phyloP scores from a whole-genome alignment of 768 basidiomycete species.

The Ramaria sp. region DNA sequence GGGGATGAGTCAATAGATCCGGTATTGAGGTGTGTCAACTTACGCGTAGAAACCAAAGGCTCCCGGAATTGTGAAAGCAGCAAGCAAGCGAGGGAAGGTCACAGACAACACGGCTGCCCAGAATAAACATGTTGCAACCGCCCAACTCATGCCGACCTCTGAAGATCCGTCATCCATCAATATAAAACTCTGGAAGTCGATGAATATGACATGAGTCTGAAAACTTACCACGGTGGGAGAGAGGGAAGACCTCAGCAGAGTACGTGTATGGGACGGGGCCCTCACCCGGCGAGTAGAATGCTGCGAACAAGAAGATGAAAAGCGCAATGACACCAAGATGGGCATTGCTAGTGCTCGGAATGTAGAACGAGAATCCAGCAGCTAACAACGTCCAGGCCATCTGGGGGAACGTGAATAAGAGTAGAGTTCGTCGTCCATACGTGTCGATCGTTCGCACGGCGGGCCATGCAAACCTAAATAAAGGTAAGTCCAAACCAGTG shows the following conservation, averaged over 20 bases:
- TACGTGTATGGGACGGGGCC: conserved; percentile 27
- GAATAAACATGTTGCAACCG: conserved; percentile 40
- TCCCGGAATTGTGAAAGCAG: conserved; percentile 28
- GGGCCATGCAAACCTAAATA: conserved; percentile 19
- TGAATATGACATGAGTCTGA: conserved; percentile 14
- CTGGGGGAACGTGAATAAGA: conserved; percentile 70
- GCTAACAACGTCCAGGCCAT: conserved; percentile 70
- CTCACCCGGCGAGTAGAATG: conserved; percentile 23
- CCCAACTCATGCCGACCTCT: conserved; percentile 35
- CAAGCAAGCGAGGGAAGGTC: conserved; percentile 49
- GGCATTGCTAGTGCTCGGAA: conserved; percentile 25
- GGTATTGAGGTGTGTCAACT: not conserved
- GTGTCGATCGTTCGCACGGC: conserved; percentile 41
- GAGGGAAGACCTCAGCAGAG: conserved; percentile 23
- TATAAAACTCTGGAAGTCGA: conserved; percentile 12
- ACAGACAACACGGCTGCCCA: conserved; percentile 45
- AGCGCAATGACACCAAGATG: conserved; percentile 31
- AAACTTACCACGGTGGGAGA: conserved; percentile 22
- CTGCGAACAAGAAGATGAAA: conserved; percentile 28
- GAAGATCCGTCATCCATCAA: conserved; percentile 13
- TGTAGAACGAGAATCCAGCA: conserved; percentile 64
- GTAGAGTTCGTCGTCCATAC: conserved; percentile 66
- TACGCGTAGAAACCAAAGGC: conserved; percentile 16
- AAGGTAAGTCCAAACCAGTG: conserved; percentile 21
- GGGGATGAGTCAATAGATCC: conserved; percentile 15